These are phyloP conservation scores for Elaeagnus macrophylla DNA, from an alignment of 306 rosid species.

Conservation along the genomic window DNA sequence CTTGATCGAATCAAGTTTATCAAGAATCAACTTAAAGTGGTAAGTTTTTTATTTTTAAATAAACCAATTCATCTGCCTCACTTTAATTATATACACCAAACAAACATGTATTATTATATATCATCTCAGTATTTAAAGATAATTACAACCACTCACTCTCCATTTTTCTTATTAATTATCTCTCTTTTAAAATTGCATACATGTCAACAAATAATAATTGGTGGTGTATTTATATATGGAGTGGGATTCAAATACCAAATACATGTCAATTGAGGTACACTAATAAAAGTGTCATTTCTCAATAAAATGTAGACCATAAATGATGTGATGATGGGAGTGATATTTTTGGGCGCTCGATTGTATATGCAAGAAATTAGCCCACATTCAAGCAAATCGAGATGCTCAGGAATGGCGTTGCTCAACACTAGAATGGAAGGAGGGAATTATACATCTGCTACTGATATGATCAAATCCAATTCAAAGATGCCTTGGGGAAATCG, in stretches of 20 bases:
- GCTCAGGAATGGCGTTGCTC: conserved; percentile 34
- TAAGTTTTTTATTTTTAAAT: background rate
- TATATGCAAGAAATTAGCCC: conserved; percentile 32
- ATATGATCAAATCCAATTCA: conserved; percentile 29
- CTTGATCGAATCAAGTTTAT: background rate
- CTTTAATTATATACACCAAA: no score
- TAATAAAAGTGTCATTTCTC: no score
- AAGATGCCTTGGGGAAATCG: conserved; percentile 42
- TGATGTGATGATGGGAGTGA: conserved; percentile 36
- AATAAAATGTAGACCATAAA: conserved; percentile 30
- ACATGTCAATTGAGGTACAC: no score
- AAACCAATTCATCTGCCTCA: background rate
- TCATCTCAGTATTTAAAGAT: no score
- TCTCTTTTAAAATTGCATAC: no score
- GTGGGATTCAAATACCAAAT: no score
- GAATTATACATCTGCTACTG: conserved; percentile 34
- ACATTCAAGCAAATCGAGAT: conserved; percentile 21
- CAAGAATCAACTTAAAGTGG: background rate
- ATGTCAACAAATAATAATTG: no score
- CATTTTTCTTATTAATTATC: no score
- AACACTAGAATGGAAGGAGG: conserved; percentile 29
- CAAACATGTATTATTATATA: no score
- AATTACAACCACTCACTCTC: no score
- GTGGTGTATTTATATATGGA: no score
- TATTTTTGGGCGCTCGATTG: conserved; percentile 36